These are phyloP conservation scores for Saccharomyces uvarum DNA, from an alignment of 1,139 yeast genomes.

Conservation along the genomic window DNA sequence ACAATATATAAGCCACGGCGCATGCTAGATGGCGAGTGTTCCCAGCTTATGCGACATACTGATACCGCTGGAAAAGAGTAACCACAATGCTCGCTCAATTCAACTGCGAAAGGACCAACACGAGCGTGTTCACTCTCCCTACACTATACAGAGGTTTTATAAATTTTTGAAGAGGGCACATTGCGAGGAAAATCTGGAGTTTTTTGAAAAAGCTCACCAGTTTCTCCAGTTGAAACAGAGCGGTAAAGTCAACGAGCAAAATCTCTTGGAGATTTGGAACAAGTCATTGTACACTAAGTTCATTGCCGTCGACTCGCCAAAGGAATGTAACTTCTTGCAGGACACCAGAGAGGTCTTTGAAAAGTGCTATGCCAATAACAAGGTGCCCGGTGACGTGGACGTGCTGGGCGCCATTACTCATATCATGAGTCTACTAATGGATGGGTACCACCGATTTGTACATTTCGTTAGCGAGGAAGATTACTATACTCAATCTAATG, in stretches of 20 bases:
- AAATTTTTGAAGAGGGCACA: conserved; percentile 22
- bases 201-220: conserved; percentile 13
- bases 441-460: conserved; percentile 21
- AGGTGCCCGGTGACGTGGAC: conserved; percentile 16
- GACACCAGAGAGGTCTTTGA: conserved; percentile 21
- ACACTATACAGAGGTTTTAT: conserved; percentile 18
- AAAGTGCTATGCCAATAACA: conserved; percentile 10
- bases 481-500: background rate
- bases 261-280: conserved; percentile 20
- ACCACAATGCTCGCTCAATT: background rate
- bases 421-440: conserved; percentile 22
- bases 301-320: conserved; percentile 24
- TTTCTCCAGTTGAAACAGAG: conserved; percentile 8
- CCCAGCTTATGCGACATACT: conserved; percentile 18
- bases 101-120: background rate
- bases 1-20: background rate
- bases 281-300: conserved; percentile 18
- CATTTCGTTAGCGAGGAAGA: background rate
- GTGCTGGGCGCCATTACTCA: conserved; percentile 24
- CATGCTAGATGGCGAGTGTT: conserved; percentile 4
- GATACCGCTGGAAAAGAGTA: conserved; percentile 1
- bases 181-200: conserved; percentile 30
- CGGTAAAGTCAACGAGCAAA: background rate
- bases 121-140: conserved; percentile 7
- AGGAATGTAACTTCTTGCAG: conserved; percentile 30